These are phyloP conservation scores for Botryotinia convoluta DNA, from an alignment of 2,329 filamentous ascomycete species.

Conservation along the genomic window DNA sequence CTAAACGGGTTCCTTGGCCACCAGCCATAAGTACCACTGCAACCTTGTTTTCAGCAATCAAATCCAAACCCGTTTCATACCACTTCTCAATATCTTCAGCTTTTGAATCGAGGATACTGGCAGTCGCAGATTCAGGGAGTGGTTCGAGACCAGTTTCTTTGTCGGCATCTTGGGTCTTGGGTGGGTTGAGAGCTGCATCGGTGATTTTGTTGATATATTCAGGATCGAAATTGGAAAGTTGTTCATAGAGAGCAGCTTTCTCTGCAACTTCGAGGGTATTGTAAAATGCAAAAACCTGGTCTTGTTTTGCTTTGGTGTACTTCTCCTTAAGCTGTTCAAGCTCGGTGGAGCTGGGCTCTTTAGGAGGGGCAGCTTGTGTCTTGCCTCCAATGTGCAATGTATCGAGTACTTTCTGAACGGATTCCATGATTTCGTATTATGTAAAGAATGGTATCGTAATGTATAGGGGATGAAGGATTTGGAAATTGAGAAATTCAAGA, in stretches of 20 bases:
- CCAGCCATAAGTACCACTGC: constrained; percentile 95
- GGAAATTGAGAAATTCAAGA: neutral
- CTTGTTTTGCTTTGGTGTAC: constrained; percentile 73
- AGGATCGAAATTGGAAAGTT: constrained; percentile 80
- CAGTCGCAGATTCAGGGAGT: constrained; percentile 79
- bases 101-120: constrained; percentile 88
- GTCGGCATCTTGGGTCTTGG: constrained; percentile 49
- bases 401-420: constrained; percentile 47
- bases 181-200: constrained; percentile 75
- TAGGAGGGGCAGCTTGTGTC: constrained; percentile 32
- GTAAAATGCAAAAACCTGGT: constrained; percentile 84
- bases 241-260: constrained; percentile 75
- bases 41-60: constrained; percentile 67
- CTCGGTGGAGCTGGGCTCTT: constrained; percentile 41
- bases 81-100: constrained; percentile 75
- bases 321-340: constrained; percentile 60
- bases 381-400: constrained; percentile 44
- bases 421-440: constrained; percentile 32
- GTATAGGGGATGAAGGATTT: neutral
- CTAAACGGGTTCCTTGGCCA: constrained; percentile 90
- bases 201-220: constrained; percentile 84
- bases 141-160: constrained; percentile 63
- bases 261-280: constrained; percentile 72
- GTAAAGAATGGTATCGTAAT: too few relatives aligned
- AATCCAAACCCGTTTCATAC: constrained; percentile 69